phyloP scores from a whole-genome alignment of 2,329 filamentous ascomycete genomes.

The Didymella pinodella region DNA sequence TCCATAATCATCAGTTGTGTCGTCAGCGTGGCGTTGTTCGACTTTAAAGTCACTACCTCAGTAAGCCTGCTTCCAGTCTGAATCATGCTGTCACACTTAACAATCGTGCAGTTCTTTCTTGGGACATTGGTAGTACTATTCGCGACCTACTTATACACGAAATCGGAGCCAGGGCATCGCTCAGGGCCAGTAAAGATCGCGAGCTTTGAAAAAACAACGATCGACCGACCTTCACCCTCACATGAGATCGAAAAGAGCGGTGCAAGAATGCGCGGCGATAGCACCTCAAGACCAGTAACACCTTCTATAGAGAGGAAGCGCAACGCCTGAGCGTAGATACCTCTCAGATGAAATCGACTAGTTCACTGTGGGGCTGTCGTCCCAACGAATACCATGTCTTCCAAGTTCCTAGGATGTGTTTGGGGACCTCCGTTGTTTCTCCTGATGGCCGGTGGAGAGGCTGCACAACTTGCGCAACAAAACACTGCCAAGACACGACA shows the following conservation, averaged over 20 bases:
- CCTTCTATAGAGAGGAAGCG: constrained; percentile 39
- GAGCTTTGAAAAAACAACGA: constrained; percentile 77
- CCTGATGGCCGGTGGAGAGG: neutral
- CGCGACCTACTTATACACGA: constrained; percentile 86
- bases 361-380: too few relatives aligned
- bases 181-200: constrained; percentile 73
- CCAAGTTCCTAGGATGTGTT: neutral
- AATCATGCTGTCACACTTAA: constrained; percentile 16
- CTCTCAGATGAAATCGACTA: neutral
- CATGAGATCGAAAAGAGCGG: constrained; percentile 26
- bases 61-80: constrained; percentile 30
- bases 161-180: constrained; percentile 62
- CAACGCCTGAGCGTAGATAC: constrained; percentile 27
- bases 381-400: too few relatives aligned
- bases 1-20: constrained; percentile 89
- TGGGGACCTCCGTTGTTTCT: neutral
- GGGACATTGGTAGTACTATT: constrained; percentile 81
- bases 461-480: neutral
- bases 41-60: constrained; percentile 71
- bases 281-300: constrained; percentile 32
- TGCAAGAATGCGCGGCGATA: constrained; percentile 16
- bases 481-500: neutral
- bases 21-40: constrained; percentile 85
- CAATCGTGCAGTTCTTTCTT: constrained; percentile 71
- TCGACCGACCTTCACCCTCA: constrained; percentile 54